Base-by-base conservation (phyloP, 176 grass and related monocot genomes). In the Panicum miliaceum region DNA sequence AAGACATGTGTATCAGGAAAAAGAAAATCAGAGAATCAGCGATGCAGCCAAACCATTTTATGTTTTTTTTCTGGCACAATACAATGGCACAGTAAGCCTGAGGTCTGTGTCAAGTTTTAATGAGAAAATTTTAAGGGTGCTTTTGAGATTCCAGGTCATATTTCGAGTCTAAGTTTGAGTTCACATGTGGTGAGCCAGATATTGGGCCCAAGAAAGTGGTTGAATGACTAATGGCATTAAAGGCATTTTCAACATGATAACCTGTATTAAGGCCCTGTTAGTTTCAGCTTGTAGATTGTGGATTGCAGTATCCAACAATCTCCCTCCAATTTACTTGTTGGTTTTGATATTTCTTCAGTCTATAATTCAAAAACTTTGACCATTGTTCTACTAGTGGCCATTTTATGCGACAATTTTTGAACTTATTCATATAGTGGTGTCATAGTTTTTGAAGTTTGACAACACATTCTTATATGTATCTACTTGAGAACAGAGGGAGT, bases 221-320 rank as follows among this genome's bases (percentile, higher is more conserved):
- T 42, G 6, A 69, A 81, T 12, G 52, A 63, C 34, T 35, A 3
- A 47, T 63, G 43, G 14, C 37, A 54, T 34, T 76, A 60, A 67
- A 64, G 10, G 5, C 53, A 89, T 52, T 89, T 65, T 77, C 19
- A 43, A 71, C 56, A 72, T 56, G 66, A 69, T 12, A 64, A 22
- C 16, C 46, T 12, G 36, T 58, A 32, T 26, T 25, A 59, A 59
- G 56, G 56, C 56, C 8, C 56, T 25, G 20, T 7, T 57, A 11
- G 22, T 25, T 59, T 59, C 7, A 58, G 56, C 8, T 58, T 23
- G 20, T 25, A 25, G 56, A 59, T n/a, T 57, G 19, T 57, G 20
- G 7, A n/a, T 25, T 59, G 23, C n/a, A 25, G 2, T 19, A 60
- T 60, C n/a, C n/a, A 60, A 60, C 57, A 23, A 60, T 12, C 57